Base-by-base conservation (phyloP, 257 asterid genomes). In the Petunia secreta region DNA sequence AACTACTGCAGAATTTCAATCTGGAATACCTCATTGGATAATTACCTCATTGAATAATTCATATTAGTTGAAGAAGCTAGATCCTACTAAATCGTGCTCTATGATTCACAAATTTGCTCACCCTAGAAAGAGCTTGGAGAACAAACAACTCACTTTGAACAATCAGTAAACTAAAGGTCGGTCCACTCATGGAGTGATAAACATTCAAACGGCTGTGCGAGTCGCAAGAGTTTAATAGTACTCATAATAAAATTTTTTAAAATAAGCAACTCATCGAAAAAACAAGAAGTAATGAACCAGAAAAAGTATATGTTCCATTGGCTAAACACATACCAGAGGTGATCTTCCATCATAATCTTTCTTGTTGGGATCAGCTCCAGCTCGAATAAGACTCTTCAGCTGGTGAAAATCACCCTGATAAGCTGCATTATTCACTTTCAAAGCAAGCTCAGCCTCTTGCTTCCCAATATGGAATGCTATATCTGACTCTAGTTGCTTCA, bases 261-360 rank as follows among this genome's bases (percentile, higher is more conserved):
- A 9, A 69, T 16, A 46, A 46, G 57, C 77, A 46, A 69, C 76
- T 69, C 25, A 3, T 46, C 50, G 41, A 36, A 48, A 11, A 34
- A 50, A 34, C 4, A 73, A 73, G 10, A 73, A 73, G 44, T 6
- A 50, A 73, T 5, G 78, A 52, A 73, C 43, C 36, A 50, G 75
- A 59, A 63, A n/a, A 36, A 41, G 1, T 36, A 46, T 55, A 37
- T 64, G 36, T 50, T 52, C 50, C 43, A 14, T 66, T 43, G 59
- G 16, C 2, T 16, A 58, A 76, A 74, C 75, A 55, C 87, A 58
- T 90, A 96, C 99, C 98, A 94, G 80, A 63, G 98, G 92, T n/a
- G 98, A 88, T 85, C 99, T 87, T 85, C 97, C 99, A 85, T 96
- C 98, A 81, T 92, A 96, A 77, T 96, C 99, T 79, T 80, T 87